Evolutionary conservation across 306 rosid genomes (phyloP), one percentile per base, ranked within the genome.

Genomic region (Vicia faba): DNA sequence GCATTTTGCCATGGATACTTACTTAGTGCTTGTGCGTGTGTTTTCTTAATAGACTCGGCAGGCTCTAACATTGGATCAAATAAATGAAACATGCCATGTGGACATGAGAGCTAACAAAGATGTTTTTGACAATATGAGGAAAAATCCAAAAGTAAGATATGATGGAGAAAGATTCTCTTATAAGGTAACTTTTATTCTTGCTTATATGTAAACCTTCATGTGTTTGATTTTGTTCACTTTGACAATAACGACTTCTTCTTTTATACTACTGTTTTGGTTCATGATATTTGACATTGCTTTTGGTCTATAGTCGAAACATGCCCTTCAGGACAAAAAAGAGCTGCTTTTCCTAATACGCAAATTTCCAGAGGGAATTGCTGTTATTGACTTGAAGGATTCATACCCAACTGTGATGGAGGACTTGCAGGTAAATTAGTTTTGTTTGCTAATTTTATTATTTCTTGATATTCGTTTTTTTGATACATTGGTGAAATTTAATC

Each of bases 281-380:
- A 13, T 77, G 75, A 73, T 53, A 44, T 53, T 72, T 84, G 77
- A 60, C 62, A 43, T 40, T 43, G 81, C 62, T 79, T 64, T 78
- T 71, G 60, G 16, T 78, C 12, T 78, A 61, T 71, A 95, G 99
- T 95, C 99, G 13, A 95, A 95, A 74, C 95, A 95, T 68, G 85
- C 79, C 19, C 23, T 95, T 23, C 85, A 76, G 83, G 97, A 90
- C 72, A 95, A 81, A 83, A 85, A 2, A 60, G 82, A 90, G 79
- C 89, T 95, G 66, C 83, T 86, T 66, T 67, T 64, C 82, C 76
- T 95, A 70, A 60, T 90, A 56, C 84, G 96, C 63, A 90, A 82
- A 79, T 88, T 75, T 84, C 87, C 89, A 3, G 99, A 95, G 81
- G 99, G 99, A 80, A 85, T 93, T 75, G 92, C 99, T 79, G 92